phyloP scores from a whole-genome alignment of 23 red algal species.

The Gracilariopsis chorda region DNA sequence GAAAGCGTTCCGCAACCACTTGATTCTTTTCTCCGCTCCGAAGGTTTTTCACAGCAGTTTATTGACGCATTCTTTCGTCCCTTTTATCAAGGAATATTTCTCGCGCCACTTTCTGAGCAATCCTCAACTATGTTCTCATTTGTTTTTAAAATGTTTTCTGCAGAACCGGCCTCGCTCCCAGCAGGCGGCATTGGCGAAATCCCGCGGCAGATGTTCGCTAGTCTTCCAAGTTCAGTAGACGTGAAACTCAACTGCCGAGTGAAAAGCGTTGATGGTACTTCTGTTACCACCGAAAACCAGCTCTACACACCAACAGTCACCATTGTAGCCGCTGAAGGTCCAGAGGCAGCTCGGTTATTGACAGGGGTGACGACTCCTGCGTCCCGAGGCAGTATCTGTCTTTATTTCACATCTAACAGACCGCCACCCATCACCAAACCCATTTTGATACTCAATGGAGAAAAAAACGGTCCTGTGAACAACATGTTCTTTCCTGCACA shows the following conservation, averaged over 20 bases:
- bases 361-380: neutral
- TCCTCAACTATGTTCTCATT: slow-evolving; percentile 79
- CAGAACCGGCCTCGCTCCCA: slow-evolving; percentile 73
- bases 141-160: slow-evolving; percentile 86
- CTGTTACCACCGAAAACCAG: neutral
- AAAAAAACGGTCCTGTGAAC: slow-evolving; percentile 63
- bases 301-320: slow-evolving; percentile 16
- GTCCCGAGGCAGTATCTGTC: slow-evolving; percentile 58
- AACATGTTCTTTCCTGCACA: slow-evolving; percentile 81
- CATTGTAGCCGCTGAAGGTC: slow-evolving; percentile 80
- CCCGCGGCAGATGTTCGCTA: slow-evolving; percentile 35
- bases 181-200: slow-evolving; percentile 75
- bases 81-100: slow-evolving; percentile 96
- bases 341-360: slow-evolving; percentile 52
- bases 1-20: neutral
- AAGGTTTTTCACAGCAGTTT: slow-evolving; percentile 73
- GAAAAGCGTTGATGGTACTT: neutral
- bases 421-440: slow-evolving; percentile 22
- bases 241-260: slow-evolving; percentile 56
- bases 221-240: slow-evolving; percentile 29
- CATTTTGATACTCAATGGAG: slow-evolving; percentile 72
- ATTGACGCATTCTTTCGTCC: slow-evolving; percentile 86
- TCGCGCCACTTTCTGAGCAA: slow-evolving; percentile 73
- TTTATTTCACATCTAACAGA: slow-evolving; percentile 71
- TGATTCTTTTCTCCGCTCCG: slow-evolving; percentile 5